These are phyloP conservation scores for Anthostomella pinea DNA, from an alignment of 2,329 filamentous ascomycete species.

Conservation along the genomic window DNA sequence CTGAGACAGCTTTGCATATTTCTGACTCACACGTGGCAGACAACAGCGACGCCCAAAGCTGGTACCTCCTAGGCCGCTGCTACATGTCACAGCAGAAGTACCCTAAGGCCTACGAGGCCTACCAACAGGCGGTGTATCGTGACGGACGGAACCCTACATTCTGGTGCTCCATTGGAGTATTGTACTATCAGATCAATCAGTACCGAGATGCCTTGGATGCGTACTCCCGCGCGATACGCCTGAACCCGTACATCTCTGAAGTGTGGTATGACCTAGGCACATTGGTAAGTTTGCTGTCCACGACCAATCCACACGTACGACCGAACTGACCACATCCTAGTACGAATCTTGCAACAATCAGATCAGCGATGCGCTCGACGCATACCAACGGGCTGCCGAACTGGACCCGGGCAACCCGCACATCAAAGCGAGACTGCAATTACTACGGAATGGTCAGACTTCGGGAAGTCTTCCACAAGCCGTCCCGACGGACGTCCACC, in stretches of 20 bases:
- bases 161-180: slow-evolving; percentile 98
- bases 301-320: slow-evolving; percentile 3
- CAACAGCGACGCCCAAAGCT: slow-evolving; percentile 93
- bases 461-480: slow-evolving; percentile 71
- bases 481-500: slow-evolving; percentile 94
- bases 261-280: slow-evolving; percentile 99
- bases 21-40: slow-evolving; percentile 53
- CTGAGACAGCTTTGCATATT: slow-evolving; percentile 6
- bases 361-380: slow-evolving; percentile 91
- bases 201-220: slow-evolving; percentile 97
- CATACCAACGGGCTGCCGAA: slow-evolving; percentile 91
- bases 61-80: slow-evolving; percentile 95
- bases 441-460: slow-evolving; percentile 78
- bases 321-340: slow-evolving; percentile 44
- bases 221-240: slow-evolving; percentile 90
- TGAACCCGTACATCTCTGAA: slow-evolving; percentile 98
- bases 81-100: slow-evolving; percentile 99
- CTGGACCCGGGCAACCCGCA: slow-evolving; percentile 90
- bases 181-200: slow-evolving; percentile 99
- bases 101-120: slow-evolving; percentile 96
- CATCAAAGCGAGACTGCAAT: slow-evolving; percentile 90
- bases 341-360: slow-evolving; percentile 99
- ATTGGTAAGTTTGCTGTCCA: slow-evolving; percentile 60
- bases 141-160: slow-evolving; percentile 97
- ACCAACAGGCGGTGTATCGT: slow-evolving; percentile 97